Base-by-base conservation (phyloP, 2,329 filamentous ascomycete genomes). In the Talaromyces atroroseus region DNA sequence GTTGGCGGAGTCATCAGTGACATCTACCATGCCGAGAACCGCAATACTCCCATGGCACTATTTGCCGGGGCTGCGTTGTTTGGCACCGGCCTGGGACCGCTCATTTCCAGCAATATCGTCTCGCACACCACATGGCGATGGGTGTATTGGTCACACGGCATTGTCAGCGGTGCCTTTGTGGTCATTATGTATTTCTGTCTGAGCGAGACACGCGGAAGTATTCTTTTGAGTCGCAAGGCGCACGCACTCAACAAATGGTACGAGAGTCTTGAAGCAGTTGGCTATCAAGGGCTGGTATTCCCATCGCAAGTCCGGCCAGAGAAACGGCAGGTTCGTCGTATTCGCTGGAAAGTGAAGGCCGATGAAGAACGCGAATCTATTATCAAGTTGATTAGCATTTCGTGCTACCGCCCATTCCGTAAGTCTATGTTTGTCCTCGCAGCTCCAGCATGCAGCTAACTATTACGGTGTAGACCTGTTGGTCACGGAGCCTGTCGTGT, bases 1-100 rank as follows among this genome's bases (percentile, higher is more conserved):
- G 87, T 95, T 0, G 92, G 92, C n/a, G 92, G 92, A 3, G 88
- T 96, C 3, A 87, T 96, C 42, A 87, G 88, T 51, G 92, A 96
- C 66, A 82, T 96, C 58, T 96, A 91, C 74, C 82, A 86, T 49
- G 84, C 89, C 10, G 76, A 88, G 58, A 85, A 89, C 46, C 80
- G 92, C 34, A 96, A 96, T 64, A 90, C 87, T 0, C 89, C 92
- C 0, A 96, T 96, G 92, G 87, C 90, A 0, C 68, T 95, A 0
- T 96, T 95, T 70, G 88, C 87, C n/a, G 89, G 87, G 0, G 78
- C 80, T 3, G 91, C 90, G 0, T 75, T 96, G 0, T 79, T 87
- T 10, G 92, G 90, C 61, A 52, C 65, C 55, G 49, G 63, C 59
- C 46, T 61, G 14, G 65, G 65, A 12, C 65, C 65, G 2, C 62